A percentile compares a stretch with the other conserved stretches of the same genome.
Evolutionary conservation across 1,284 basidiomycete genomes (phyloP).

Genomic region (Microstroma glucosiphilum): DNA sequence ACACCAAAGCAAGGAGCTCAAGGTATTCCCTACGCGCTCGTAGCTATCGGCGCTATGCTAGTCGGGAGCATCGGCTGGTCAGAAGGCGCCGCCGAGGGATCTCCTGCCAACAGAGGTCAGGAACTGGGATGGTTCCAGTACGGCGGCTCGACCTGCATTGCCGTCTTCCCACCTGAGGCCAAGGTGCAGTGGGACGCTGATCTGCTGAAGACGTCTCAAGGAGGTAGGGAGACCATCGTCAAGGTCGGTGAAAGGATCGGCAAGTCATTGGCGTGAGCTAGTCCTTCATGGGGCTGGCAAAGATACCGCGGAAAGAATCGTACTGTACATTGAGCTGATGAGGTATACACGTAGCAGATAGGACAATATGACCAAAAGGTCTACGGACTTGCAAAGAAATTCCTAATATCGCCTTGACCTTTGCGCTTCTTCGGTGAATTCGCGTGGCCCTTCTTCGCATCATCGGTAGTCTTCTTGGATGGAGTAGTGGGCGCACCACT

Average conservation of each 20-base stretch:
- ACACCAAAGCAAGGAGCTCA: constrained; percentile 16
- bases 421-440: no score
- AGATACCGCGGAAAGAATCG: no score
- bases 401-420: no score
- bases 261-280: background rate
- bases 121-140: constrained; percentile 22
- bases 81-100: constrained; percentile 5
- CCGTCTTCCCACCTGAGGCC: constrained; percentile 20
- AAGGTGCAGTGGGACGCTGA: constrained; percentile 22
- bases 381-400: no score
- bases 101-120: constrained; percentile 15
- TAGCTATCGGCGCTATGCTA: constrained; percentile 22
- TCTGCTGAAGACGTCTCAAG: constrained; percentile 13
- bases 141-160: constrained; percentile 12
- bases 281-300: no score
- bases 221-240: constrained; percentile 21
- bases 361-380: no score
- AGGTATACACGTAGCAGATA: no score
- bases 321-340: no score
- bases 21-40: constrained; percentile 13
- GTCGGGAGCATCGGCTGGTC: constrained; percentile 18
- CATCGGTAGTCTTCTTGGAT: no score
- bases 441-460: no score
- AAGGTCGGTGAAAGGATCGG: constrained; percentile 20
- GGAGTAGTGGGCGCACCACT: no score